Conservation (phyloP, 768 basidiomycete genomes). For the Leccinum imitatum region DNA sequence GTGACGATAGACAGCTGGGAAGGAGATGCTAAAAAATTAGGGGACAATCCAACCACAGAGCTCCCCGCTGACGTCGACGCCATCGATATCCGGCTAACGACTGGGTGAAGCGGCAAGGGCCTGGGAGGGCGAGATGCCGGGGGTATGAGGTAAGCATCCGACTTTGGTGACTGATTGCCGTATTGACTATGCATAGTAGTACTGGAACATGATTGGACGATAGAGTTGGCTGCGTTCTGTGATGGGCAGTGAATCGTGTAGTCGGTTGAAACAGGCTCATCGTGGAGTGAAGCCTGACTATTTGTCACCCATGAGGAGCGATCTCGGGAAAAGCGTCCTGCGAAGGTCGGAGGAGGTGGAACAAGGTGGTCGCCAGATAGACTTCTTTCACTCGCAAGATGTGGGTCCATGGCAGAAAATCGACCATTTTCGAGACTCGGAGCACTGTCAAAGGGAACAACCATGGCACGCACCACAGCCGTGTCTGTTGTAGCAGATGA, state of each 20-base stretch:
- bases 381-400: conserved; percentile 10
- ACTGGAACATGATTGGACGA: background rate
- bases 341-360: conserved; percentile 11
- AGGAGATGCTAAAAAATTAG: background rate
- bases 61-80: background rate
- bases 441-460: background rate
- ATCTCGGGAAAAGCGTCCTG: conserved; percentile 11
- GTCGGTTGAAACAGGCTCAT: conserved; percentile 11
- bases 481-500: background rate
- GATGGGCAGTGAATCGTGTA: background rate
- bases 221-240: background rate
- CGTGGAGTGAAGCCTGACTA: conserved; percentile 16
- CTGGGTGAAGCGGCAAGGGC: background rate
- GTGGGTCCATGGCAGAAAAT: background rate
- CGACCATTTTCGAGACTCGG: background rate
- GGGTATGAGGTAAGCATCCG: background rate
- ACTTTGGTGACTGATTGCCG: background rate
- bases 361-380: conserved; percentile 19
- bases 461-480: background rate
- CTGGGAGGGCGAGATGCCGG: background rate
- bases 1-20: background rate
- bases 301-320: conserved; percentile 1
- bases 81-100: background rate
- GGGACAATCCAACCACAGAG: conserved; percentile 2
- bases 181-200: background rate